A percentile compares a stretch with the other conserved stretches of the same genome.
These are phyloP conservation scores for Arthrobotrys conoides DNA, from an alignment of 2,329 filamentous ascomycete species.

Conservation along the genomic window DNA sequence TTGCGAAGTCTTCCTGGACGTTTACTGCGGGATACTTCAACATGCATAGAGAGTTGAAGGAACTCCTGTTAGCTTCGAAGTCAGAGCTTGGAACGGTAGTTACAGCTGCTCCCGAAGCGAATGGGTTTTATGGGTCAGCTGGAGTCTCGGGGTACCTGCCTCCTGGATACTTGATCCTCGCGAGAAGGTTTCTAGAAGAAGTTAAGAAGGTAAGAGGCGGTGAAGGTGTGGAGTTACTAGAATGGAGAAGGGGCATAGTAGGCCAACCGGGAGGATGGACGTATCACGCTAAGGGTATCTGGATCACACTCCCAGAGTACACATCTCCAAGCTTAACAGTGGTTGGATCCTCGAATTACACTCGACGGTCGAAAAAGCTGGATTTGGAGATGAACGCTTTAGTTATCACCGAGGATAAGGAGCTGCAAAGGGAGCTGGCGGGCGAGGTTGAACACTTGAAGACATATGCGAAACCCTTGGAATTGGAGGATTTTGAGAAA, in stretches of 20 bases:
- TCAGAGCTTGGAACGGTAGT: constrained; percentile 83
- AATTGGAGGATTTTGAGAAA: constrained; percentile 82
- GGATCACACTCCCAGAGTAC: constrained; percentile 81
- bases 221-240: constrained; percentile 79
- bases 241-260: constrained; percentile 88
- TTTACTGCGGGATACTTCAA: constrained; percentile 99
- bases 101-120: constrained; percentile 91
- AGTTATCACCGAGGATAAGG: constrained; percentile 83
- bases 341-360: constrained; percentile 95
- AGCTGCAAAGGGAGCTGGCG: constrained; percentile 79
- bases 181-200: constrained; percentile 81
- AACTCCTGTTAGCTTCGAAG: constrained; percentile 81
- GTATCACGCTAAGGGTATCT: constrained; percentile 96
- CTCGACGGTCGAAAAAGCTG: constrained; percentile 89
- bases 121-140: constrained; percentile 91
- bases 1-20: constrained; percentile 84
- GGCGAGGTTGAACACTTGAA: constrained; percentile 86
- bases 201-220: constrained; percentile 72
- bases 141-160: constrained; percentile 92
- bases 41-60: constrained; percentile 86
- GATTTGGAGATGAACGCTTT: constrained; percentile 92
- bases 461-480: constrained; percentile 78
- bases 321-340: constrained; percentile 81
- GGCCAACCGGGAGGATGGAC: constrained; percentile 90
- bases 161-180: constrained; percentile 90